phyloP scores from a whole-genome alignment of 2,329 filamentous ascomycete species.

The Cucurbitaria berberidis region DNA sequence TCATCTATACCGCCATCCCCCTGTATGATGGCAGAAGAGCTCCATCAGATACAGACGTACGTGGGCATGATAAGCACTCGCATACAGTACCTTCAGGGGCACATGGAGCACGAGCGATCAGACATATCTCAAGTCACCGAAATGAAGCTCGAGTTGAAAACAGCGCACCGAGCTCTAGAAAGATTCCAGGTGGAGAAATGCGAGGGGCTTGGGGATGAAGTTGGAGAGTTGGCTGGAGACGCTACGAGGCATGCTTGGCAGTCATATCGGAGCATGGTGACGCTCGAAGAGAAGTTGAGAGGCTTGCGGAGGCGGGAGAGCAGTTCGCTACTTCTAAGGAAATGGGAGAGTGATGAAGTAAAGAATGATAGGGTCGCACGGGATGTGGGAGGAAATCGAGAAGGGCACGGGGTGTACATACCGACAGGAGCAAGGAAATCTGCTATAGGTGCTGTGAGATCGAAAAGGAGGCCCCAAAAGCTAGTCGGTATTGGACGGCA shows the following conservation, averaged over 20 bases:
- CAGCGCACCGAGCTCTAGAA: constrained; percentile 28
- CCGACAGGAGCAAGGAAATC: background rate
- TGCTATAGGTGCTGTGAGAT: background rate
- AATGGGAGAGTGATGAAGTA: background rate
- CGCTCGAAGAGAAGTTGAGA: constrained; percentile 22
- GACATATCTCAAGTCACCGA: constrained; percentile 22
- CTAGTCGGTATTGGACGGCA: background rate
- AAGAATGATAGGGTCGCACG: background rate
- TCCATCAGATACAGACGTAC: constrained; percentile 3
- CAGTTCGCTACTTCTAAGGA: background rate
- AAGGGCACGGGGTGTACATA: background rate
- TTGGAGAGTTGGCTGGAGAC: constrained; percentile 14
- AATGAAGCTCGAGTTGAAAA: constrained; percentile 28
- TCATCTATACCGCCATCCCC: background rate
- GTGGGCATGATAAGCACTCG: constrained; percentile 5
- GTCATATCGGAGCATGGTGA: constrained; percentile 24
- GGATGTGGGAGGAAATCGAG: background rate
- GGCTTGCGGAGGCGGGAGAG: constrained; percentile 2
- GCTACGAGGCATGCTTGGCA: constrained; percentile 28
- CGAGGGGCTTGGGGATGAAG: constrained; percentile 10
- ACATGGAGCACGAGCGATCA: constrained; percentile 20
- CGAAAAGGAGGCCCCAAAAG: background rate
- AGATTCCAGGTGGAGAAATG: constrained; percentile 21
- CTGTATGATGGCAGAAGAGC: background rate
- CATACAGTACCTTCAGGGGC: constrained; percentile 20